These are phyloP conservation scores for Sungouiozyma ichnusensis DNA, from an alignment of 805 yeast genomes.

Conservation along the genomic window DNA sequence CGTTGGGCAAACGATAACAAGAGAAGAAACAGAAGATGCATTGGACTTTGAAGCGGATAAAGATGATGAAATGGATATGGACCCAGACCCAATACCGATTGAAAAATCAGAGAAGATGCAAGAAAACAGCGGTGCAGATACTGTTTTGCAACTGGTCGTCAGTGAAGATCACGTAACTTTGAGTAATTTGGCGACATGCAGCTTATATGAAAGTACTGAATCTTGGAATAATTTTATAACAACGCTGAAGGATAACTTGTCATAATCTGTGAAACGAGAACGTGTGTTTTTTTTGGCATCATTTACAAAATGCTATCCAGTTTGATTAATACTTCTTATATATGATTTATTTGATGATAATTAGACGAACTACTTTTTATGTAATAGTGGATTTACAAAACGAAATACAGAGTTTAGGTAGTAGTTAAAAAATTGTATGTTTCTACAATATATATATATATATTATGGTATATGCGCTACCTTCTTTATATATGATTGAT, in stretches of 20 bases:
- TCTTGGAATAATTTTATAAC: slow-evolving; percentile 19
- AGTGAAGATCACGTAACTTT: slow-evolving; percentile 24
- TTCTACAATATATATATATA: too few species aligned
- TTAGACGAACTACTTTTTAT: too few species aligned
- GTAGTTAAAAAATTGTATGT: too few species aligned
- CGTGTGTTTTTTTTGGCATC: too few species aligned
- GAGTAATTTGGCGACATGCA: slow-evolving; percentile 14
- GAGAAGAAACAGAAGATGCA: slow-evolving; percentile 3
- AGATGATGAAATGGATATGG: slow-evolving; percentile 6
- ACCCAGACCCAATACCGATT: slow-evolving; percentile 1
- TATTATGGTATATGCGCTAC: too few species aligned
- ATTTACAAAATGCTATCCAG: too few species aligned
- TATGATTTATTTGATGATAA: too few species aligned
- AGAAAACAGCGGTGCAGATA: neutral
- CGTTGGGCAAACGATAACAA: slow-evolving; percentile 10
- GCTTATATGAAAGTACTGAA: slow-evolving; percentile 13
- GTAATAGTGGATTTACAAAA: too few species aligned
- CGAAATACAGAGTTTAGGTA: too few species aligned
- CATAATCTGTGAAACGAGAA: too few species aligned
- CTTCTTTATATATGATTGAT: too few species aligned
- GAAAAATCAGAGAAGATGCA: neutral
- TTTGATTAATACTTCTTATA: too few species aligned
- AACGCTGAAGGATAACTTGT: slow-evolving; percentile 4
- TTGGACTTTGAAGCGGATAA: slow-evolving; percentile 3
- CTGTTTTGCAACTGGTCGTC: slow-evolving; percentile 12